These are phyloP conservation scores for Lycium barbarum DNA, from an alignment of 257 asterid species.

Conservation along the genomic window DNA sequence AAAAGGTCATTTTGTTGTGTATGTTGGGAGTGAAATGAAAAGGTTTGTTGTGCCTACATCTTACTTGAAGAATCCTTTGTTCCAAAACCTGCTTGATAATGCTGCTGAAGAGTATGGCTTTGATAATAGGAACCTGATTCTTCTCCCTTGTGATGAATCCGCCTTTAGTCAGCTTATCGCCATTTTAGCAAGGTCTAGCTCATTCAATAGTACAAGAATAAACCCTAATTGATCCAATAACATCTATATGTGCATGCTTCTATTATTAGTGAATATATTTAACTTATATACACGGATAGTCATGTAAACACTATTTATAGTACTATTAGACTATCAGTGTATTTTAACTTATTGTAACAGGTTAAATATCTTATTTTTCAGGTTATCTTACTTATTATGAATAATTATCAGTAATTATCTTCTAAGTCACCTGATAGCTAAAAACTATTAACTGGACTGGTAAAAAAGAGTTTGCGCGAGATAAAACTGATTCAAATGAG, in stretches of 20 bases:
- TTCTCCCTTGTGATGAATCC: slow-evolving; percentile 32
- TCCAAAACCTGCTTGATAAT: slow-evolving; percentile 54
- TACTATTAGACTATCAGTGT: neutral
- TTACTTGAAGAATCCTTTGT: slow-evolving; percentile 53
- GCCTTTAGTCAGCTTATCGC: slow-evolving; percentile 10
- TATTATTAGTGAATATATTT: neutral
- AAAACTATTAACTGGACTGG: no score
- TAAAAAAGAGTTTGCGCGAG: no score
- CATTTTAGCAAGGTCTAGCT: slow-evolving; percentile 20
- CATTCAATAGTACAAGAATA: slow-evolving; percentile 20
- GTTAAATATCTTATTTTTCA: neutral
- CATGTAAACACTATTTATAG: neutral
- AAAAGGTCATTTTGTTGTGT: slow-evolving; percentile 72
- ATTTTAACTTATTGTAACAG: neutral
- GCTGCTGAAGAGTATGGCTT: slow-evolving; percentile 72
- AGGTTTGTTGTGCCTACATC: slow-evolving; percentile 64
- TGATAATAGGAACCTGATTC: neutral
- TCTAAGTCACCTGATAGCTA: no score
- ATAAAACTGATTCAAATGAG: neutral
- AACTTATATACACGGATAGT: neutral
- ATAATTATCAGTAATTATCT: no score
- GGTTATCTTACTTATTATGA: neutral
- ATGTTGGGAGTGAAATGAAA: slow-evolving; percentile 57
- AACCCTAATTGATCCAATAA: neutral
- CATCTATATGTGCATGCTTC: neutral